Evolutionary conservation across 2,329 filamentous ascomycete genomes (phyloP), one percentile per base, ranked within the genome.

Genomic region (Hypoxylon sp.): DNA sequence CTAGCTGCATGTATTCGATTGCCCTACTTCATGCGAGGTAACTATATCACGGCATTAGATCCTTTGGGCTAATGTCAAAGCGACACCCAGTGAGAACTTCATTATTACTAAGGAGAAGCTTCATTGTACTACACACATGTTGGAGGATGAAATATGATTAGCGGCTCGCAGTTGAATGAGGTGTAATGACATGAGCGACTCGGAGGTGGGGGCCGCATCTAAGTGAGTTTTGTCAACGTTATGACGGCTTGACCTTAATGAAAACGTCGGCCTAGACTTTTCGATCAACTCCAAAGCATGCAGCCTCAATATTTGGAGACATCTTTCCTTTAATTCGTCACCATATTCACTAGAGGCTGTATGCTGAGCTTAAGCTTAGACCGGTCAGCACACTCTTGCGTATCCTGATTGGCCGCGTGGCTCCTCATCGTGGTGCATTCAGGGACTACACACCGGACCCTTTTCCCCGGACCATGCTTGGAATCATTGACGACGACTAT

Each of bases 401-500:
- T 25, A 17, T 43, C 5, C 10, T 45, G 49, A 48, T 61, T 61
- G 28, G 48, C 19, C n/a, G 3, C 19, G n/a, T n/a, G 45, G 17
- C 17, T 34, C 30, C 36, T 51, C 36, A 21, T 14, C 36, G 36
- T 41, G n/a, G 36, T 17, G 14, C 5, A 41, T n/a, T 41, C 36
- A 5, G 21, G 11, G 43, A 21, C 43, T 63, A 23, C 43, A 41
- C 4, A 7, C 36, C 28, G 38, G 49, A 48, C 17, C 5, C 17
- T 23, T 36, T 34, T 5, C 36, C 19, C 17, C 32, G 32, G 28
- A 5, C 25, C 34, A 6, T 34, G 2, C 25, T 34, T 34, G 14
- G 19, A 51, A 36, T 53, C 53, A 17, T 59, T 51, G 56, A 50
- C 19, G 49, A 50, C 19, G 49, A 34, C 28, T 17, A 45, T 28